Evolutionary conservation across 139 green algal species (phyloP).

Genomic region (Eudorina sp.): DNA sequence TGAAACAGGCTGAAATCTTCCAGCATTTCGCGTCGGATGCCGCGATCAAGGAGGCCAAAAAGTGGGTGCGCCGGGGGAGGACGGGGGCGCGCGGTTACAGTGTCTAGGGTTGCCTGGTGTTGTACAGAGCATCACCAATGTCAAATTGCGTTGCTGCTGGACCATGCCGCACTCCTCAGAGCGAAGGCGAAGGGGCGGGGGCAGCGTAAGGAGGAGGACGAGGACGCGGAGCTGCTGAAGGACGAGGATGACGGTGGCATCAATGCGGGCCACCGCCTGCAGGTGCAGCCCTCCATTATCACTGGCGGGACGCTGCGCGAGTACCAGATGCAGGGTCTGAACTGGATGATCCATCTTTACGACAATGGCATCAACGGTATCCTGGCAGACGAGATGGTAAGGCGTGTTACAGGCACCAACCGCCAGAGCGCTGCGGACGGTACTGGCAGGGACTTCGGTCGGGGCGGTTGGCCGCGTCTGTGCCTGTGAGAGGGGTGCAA

Average conservation of each 20-base stretch:
- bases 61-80: slow-evolving; percentile 49
- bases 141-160: too few relatives aligned
- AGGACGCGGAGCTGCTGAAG: slow-evolving; percentile 94
- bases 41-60: slow-evolving; percentile 69
- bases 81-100: not conserved
- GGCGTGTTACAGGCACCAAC: slow-evolving; percentile 29
- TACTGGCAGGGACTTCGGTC: too few relatives aligned
- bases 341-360: slow-evolving; percentile 99
- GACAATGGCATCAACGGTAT: slow-evolving; percentile 99
- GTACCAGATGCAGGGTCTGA: slow-evolving; percentile 99
- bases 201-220: slow-evolving; percentile 87
- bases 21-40: slow-evolving; percentile 91
- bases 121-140: too few relatives aligned
- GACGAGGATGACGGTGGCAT: slow-evolving; percentile 85
- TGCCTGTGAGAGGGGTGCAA: too few relatives aligned
- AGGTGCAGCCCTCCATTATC: slow-evolving; percentile 89
- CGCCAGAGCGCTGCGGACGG: too few relatives aligned
- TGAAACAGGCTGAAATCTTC: slow-evolving; percentile 98
- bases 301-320: slow-evolving; percentile 94
- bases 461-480: too few relatives aligned
- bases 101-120: not conserved
- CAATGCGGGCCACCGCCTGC: slow-evolving; percentile 81
- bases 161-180: too few relatives aligned
- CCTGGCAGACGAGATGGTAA: slow-evolving; percentile 98
- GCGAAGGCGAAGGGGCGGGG: slow-evolving; percentile 60